Conservation (phyloP, 192 early-diverging fungal species). For the Gorgonomyces haynaldii region DNA sequence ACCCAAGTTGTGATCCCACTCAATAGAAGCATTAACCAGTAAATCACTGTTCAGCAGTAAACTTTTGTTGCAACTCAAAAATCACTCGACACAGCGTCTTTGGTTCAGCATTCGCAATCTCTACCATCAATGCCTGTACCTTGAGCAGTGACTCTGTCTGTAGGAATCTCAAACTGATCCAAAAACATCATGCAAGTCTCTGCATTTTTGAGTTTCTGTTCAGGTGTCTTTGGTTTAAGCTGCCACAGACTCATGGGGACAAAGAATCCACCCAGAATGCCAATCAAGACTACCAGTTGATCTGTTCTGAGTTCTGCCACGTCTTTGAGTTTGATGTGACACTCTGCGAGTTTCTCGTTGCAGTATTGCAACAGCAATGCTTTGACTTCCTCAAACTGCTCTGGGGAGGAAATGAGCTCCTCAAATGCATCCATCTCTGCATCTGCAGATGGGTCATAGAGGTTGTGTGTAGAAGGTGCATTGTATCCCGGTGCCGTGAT, state of each 20-base stretch:
- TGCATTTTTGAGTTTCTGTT: too few relatives aligned
- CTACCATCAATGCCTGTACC: too few relatives aligned
- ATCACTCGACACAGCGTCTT: too few relatives aligned
- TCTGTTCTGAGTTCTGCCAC: conserved; percentile 11
- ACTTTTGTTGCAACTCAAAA: too few relatives aligned
- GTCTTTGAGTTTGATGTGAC: conserved; percentile 13
- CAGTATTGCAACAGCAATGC: conserved; percentile 18
- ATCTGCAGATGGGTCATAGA: background rate
- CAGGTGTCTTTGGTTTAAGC: background rate
- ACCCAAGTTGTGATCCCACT: too few relatives aligned
- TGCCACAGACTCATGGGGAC: conserved; percentile 13
- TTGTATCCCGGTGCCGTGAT: conserved; percentile 12
- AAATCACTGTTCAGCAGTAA: too few relatives aligned
- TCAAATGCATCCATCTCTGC: conserved; percentile 18
- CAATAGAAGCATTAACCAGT: too few relatives aligned
- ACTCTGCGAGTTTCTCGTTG: conserved; percentile 12
- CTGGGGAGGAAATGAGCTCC: conserved; percentile 14
- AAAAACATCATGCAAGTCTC: too few relatives aligned
- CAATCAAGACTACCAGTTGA: conserved; percentile 21
- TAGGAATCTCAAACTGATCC: too few relatives aligned
- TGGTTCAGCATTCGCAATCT: too few relatives aligned
- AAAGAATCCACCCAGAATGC: conserved; percentile 21
- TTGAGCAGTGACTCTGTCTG: too few relatives aligned
- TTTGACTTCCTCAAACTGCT: conserved; percentile 16
- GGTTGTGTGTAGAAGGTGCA: background rate